Evolutionary conservation across 768 basidiomycete species (phyloP), one percentile per base, ranked within the genome.

Genomic region (Kondoa malvinella): DNA sequence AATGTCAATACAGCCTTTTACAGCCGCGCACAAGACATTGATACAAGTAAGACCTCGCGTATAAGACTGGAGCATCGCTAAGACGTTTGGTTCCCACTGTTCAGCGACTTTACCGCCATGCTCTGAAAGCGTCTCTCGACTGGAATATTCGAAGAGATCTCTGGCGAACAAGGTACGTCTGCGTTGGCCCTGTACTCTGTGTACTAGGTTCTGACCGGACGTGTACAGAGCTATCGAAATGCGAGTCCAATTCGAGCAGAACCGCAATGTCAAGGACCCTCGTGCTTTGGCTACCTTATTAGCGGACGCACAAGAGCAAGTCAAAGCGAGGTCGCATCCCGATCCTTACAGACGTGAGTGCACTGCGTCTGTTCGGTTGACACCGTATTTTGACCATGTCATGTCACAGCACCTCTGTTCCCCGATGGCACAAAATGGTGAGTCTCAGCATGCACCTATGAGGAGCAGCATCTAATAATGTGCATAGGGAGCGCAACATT

Each of bases 351-450:
- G 88, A 76, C 78, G 92, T 97, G 77, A 79, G 91, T 85, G 29
- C 26, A 58, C 14, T 29, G 21, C 25, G 4, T 4, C 12, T 4
- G 25, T 50, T 25, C 15, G 27, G 58, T 14, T 59, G 21, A 58
- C 29, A 31, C 8, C 58, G 4, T 25, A 59, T 25, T 25, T 25
- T 59, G 58, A 31, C 27, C 12, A 4, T 31, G 58, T 59, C n/a
- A n/a, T n/a, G n/a, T 25, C 21, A 17, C 64, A 96, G 92, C 86
- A 68, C 82, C 92, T 61, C 75, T 82, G 40, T 87, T 85, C 76
- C 89, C 90, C 59, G 90, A 87, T 68, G 92, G 92, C 68, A 90
- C 90, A n/a, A 95, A 94, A 79, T 96, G 92, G 92, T 92, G 74
- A 73, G 86, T 83, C 2, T 31, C 50, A 14, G 31, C 56, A 27